Evolutionary conservation across 2,329 filamentous ascomycete genomes (phyloP).

Genomic region (Thielaviopsis musarum): DNA sequence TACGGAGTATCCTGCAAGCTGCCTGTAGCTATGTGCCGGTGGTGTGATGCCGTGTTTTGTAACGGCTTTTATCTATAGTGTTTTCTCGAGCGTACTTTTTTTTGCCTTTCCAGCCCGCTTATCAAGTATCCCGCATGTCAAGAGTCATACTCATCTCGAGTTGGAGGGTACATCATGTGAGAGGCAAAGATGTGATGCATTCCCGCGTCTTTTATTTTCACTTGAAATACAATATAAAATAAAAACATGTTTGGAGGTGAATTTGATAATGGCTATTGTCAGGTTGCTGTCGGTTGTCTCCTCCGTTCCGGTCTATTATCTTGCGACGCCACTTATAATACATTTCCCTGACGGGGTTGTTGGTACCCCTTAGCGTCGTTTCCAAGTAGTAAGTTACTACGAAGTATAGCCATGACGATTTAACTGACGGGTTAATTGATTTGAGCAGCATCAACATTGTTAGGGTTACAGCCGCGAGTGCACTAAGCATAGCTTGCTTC

Average conservation of each 20-base stretch:
- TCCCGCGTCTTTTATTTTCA: no score
- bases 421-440: neutral
- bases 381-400: no score
- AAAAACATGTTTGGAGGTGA: neutral
- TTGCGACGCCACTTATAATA: conserved; percentile 4
- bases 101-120: neutral
- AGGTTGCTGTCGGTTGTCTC: neutral
- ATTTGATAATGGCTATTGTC: neutral
- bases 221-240: neutral
- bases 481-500: neutral
- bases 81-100: neutral
- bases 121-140: neutral
- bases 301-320: conserved; percentile 8
- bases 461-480: neutral
- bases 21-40: neutral
- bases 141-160: neutral
- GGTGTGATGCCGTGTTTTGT: neutral
- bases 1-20: no score
- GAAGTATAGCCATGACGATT: no score
- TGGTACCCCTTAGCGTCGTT: neutral
- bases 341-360: neutral
- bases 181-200: neutral
- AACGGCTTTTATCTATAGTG: neutral
- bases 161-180: neutral
- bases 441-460: neutral